Evolutionary conservation across 2,329 filamentous ascomycete species (phyloP).

Genomic region (Penicillium sp.): DNA sequence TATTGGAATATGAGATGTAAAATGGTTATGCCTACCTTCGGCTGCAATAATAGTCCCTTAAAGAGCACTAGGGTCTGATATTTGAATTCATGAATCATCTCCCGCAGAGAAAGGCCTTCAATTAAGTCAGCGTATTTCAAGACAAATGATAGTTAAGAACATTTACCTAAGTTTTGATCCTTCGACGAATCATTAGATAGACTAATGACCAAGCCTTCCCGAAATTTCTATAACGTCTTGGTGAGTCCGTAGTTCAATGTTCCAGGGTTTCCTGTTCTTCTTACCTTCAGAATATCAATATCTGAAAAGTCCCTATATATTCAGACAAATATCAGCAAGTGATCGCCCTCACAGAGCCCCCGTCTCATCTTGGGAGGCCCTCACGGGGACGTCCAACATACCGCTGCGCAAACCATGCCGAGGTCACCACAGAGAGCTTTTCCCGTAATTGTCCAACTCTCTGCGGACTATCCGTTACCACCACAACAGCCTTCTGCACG

Average conservation of each 20-base stretch:
- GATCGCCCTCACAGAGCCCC: background rate
- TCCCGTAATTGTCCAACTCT: constrained; percentile 89
- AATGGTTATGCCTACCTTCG: constrained; percentile 65
- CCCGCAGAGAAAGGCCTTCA: constrained; percentile 70
- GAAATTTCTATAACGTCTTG: constrained; percentile 66
- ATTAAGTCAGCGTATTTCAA: constrained; percentile 11
- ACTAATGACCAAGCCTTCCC: constrained; percentile 73
- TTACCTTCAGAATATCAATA: constrained; percentile 75
- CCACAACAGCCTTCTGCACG: constrained; percentile 96
- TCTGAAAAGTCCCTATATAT: constrained; percentile 75
- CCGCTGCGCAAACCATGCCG: constrained; percentile 93
- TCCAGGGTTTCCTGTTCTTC: background rate
- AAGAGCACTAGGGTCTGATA: constrained; percentile 92
- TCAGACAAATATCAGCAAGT: background rate
- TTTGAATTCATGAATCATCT: constrained; percentile 91
- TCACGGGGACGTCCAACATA: constrained; percentile 34
- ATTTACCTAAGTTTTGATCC: constrained; percentile 82
- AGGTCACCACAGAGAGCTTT: constrained; percentile 84
- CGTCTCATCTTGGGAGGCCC: background rate
- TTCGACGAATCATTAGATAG: constrained; percentile 66
- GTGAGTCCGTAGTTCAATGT: constrained; percentile 7
- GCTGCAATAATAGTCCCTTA: constrained; percentile 90
- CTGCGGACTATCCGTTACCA: constrained; percentile 87
- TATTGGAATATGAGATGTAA: background rate
- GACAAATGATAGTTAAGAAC: background rate